A percentile compares a stretch with the other conserved stretches of the same genome.
These are phyloP conservation scores for Fusarium sp. DNA, from an alignment of 2,329 filamentous ascomycete species.

Conservation along the genomic window DNA sequence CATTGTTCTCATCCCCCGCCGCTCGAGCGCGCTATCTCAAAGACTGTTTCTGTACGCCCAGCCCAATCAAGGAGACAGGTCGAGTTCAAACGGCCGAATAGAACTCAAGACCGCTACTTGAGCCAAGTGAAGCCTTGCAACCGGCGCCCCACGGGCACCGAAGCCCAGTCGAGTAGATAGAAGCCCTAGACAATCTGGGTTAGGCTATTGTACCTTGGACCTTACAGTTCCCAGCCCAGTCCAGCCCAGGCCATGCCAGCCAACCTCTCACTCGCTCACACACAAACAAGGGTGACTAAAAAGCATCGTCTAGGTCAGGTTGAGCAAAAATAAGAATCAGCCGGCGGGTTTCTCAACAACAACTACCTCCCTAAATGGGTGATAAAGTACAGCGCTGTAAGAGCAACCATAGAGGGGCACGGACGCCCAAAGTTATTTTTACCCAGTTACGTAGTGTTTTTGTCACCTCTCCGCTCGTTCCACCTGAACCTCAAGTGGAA, in stretches of 20 bases:
- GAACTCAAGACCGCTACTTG: conserved; percentile 19
- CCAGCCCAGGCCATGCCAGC: neutral
- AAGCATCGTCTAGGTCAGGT: neutral
- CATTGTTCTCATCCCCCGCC: conserved; percentile 13
- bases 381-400: neutral
- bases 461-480: conserved; percentile 37
- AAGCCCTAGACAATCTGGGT: neutral
- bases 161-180: conserved; percentile 7
- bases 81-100: conserved; percentile 16
- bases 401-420: conserved; percentile 29
- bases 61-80: conserved; percentile 10
- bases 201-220: conserved; percentile 1
- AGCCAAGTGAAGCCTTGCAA: conserved; percentile 20
- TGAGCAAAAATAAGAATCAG: neutral
- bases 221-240: neutral
- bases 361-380: conserved; percentile 8
- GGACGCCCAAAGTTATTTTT: conserved; percentile 50
- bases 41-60: conserved; percentile 17
- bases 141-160: conserved; percentile 16
- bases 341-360: conserved; percentile 5
- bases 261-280: neutral
- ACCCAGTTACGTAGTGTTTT: conserved; percentile 43
- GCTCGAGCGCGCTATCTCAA: conserved; percentile 26
- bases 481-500: neutral
- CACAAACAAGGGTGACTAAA: conserved; percentile 9